Evolutionary conservation across 1,284 basidiomycete genomes (phyloP), one percentile per base, ranked within the genome.

Genomic region (Apiotrichum domesticum): DNA sequence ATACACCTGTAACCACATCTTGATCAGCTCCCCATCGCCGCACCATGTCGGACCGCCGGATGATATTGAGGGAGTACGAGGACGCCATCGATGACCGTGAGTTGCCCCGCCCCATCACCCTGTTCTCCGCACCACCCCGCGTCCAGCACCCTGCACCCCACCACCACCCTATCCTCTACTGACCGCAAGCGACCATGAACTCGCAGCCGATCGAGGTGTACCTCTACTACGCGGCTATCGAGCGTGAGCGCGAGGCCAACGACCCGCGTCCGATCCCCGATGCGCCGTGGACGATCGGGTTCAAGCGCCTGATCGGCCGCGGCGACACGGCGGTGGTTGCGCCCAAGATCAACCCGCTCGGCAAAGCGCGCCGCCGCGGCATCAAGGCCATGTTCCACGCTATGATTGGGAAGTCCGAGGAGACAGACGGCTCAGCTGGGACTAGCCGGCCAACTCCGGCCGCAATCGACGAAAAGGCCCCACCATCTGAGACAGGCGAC

Each of bases 211-310:
- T 61, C 35, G 59, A 61, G 33, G 53, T 57, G 15, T 61, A 57
- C 35, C 49, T 55, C 35, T 53, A 57, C 54, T 51, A 55, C n/a
- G 59, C 59, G 0, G 35, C 21, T 1, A 37, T 50, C n/a, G 59
- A 61, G 46, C 59, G 59, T 9, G 13, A 15, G 15, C 50, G 46
- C 34, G 59, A 61, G 48, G 50, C 43, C 33, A 11, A 9, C 1
- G 59, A 61, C 51, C 35, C 49, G 1, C 56, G 53, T 2, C 59
- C 59, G 14, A 56, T 57, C 40, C 59, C 59, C 8, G 59, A 61
- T 39, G 49, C 59, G 7, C 55, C 59, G 3, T 57, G 56, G 59
- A 52, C 46, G 3, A 44, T 46, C 3, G 13, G 54, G 3, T 40
- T 51, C 33, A 61, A 61, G 42, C 40, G 37, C 5, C 4, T 52